phyloP scores from a whole-genome alignment of 2,329 filamentous ascomycete species.

The Penicillium decumbens region DNA sequence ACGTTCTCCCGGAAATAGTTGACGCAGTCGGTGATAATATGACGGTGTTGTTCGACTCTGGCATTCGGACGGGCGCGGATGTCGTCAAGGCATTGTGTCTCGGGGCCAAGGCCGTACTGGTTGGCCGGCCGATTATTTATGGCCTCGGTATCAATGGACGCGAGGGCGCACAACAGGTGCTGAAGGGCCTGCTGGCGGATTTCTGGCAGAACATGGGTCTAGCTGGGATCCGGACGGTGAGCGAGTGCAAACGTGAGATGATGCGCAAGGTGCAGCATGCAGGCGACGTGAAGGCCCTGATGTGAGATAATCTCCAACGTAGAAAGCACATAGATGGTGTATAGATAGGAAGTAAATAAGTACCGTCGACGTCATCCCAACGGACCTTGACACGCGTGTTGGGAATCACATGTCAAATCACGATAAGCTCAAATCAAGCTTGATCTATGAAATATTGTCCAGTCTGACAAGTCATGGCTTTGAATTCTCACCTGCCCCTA shows the following conservation, averaged over 20 bases:
- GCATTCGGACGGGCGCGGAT: slow-evolving; percentile 48
- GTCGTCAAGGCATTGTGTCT: slow-evolving; percentile 50
- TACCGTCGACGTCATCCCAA: slow-evolving; percentile 12
- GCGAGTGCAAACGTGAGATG: slow-evolving; percentile 32
- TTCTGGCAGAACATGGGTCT: slow-evolving; percentile 55
- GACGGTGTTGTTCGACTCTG: slow-evolving; percentile 51
- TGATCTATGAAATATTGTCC: background rate
- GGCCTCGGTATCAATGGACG: slow-evolving; percentile 54
- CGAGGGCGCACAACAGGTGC: slow-evolving; percentile 51
- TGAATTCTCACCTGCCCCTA: background rate
- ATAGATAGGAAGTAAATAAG: background rate
- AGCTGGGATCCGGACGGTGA: slow-evolving; percentile 44
- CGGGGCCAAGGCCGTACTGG: slow-evolving; percentile 55
- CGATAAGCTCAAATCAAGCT: background rate
- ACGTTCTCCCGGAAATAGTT: slow-evolving; percentile 57
- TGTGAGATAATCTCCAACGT: slow-evolving; percentile 20
- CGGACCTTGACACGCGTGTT: slow-evolving; percentile 1
- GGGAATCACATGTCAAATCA: slow-evolving; percentile 15
- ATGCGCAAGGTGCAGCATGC: slow-evolving; percentile 35
- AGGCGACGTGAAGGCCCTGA: slow-evolving; percentile 34
- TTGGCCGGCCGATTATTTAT: slow-evolving; percentile 57
- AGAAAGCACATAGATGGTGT: background rate
- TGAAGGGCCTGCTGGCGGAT: slow-evolving; percentile 51
- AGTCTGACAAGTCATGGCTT: background rate
- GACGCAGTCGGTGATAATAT: slow-evolving; percentile 52